These are phyloP conservation scores for Atkinsonella hypoxylon DNA, from an alignment of 2,329 filamentous ascomycete species.

Conservation along the genomic window DNA sequence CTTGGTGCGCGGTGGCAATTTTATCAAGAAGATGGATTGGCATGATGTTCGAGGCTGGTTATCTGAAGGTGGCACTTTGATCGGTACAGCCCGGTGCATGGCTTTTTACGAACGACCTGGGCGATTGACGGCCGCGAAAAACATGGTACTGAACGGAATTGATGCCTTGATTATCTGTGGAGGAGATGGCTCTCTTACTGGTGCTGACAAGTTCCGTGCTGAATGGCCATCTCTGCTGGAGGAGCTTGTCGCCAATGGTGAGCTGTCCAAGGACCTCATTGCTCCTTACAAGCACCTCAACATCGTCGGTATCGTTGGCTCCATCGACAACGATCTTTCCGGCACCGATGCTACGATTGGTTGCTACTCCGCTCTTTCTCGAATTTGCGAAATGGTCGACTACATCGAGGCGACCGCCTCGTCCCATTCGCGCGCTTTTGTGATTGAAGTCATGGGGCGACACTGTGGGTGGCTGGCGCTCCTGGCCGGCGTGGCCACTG, in stretches of 20 bases:
- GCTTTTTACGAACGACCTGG: slow-evolving; percentile 83
- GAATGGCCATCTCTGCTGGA: slow-evolving; percentile 85
- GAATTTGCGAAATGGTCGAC: slow-evolving; percentile 93
- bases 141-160: slow-evolving; percentile 86
- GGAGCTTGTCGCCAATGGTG: slow-evolving; percentile 65
- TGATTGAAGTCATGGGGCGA: slow-evolving; percentile 96
- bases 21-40: slow-evolving; percentile 84
- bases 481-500: slow-evolving; percentile 90
- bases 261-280: slow-evolving; percentile 60
- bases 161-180: slow-evolving; percentile 95
- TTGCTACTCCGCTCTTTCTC: slow-evolving; percentile 82
- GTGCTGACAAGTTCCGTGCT: slow-evolving; percentile 54
- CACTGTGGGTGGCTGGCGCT: slow-evolving; percentile 97
- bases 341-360: slow-evolving; percentile 96
- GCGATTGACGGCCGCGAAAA: slow-evolving; percentile 77
- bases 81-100: slow-evolving; percentile 83
- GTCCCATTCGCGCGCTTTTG: slow-evolving; percentile 91
- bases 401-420: slow-evolving; percentile 92
- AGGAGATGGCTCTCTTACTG: slow-evolving; percentile 66
- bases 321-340: slow-evolving; percentile 96
- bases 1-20: slow-evolving; percentile 74
- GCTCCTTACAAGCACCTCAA: slow-evolving; percentile 77
- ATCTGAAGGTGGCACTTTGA: slow-evolving; percentile 87
- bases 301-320: slow-evolving; percentile 91
- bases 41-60: slow-evolving; percentile 90